These are phyloP conservation scores for Phytophthora kernoviae DNA, from an alignment of 352 stramenopile species.

Conservation along the genomic window DNA sequence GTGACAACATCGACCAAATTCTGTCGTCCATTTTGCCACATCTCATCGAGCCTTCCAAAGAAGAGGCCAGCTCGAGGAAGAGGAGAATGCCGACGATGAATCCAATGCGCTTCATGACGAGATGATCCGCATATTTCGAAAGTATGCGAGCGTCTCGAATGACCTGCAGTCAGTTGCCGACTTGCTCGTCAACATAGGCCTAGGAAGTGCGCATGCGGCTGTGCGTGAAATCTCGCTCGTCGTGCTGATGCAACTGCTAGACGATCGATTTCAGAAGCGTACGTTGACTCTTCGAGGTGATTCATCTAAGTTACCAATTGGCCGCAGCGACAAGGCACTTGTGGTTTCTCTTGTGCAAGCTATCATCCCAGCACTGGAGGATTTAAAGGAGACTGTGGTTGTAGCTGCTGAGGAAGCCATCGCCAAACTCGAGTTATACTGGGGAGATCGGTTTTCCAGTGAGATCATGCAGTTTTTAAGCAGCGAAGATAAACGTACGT, in stretches of 20 bases:
- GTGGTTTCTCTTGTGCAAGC: slow-evolving; percentile 65
- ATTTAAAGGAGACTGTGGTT: slow-evolving; percentile 59
- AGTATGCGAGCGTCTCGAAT: slow-evolving; percentile 62
- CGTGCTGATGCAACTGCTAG: slow-evolving; percentile 52
- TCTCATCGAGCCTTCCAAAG: slow-evolving; percentile 54
- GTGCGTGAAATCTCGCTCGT: slow-evolving; percentile 61
- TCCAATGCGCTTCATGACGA: slow-evolving; percentile 46
- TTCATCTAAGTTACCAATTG: slow-evolving; percentile 24
- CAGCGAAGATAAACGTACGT: slow-evolving; percentile 60
- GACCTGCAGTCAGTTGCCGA: slow-evolving; percentile 62
- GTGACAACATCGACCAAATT: slow-evolving; percentile 70
- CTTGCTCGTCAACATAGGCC: slow-evolving; percentile 65
- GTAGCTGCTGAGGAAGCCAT: slow-evolving; percentile 69
- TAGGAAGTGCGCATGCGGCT: slow-evolving; percentile 40
- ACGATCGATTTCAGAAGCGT: slow-evolving; percentile 53
- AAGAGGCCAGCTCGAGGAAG: slow-evolving; percentile 15
- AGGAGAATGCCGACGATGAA: slow-evolving; percentile 17
- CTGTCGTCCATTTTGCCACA: slow-evolving; percentile 70
- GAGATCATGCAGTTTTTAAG: slow-evolving; percentile 66
- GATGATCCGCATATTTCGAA: slow-evolving; percentile 68
- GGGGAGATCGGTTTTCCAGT: slow-evolving; percentile 39
- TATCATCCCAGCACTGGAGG: slow-evolving; percentile 63
- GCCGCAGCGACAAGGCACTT: slow-evolving; percentile 53
- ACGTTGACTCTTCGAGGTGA: slow-evolving; percentile 4
- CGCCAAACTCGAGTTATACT: slow-evolving; percentile 68